Percentiles rank a stretch among this genome's conserved stretches.
These are phyloP conservation scores for Dictyostelium firmibasis DNA, from an alignment of 78 protist genomes.

Conservation along the genomic window DNA sequence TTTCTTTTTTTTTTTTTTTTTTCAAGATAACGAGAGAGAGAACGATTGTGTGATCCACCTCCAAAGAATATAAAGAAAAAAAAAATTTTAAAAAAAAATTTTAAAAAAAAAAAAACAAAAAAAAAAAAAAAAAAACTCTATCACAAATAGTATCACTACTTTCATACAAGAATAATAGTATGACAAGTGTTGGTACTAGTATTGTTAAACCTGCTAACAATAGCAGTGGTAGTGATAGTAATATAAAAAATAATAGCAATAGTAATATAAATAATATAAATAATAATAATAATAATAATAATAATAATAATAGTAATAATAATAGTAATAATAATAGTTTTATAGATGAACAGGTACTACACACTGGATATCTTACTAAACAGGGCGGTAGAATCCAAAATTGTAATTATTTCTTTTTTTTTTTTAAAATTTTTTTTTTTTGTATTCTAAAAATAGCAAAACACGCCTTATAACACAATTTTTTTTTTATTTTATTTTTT, in stretches of 20 bases:
- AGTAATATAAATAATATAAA: not conserved
- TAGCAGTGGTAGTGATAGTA: not conserved
- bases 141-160: not conserved
- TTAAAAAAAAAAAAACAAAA: not conserved
- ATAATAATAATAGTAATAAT: not conserved
- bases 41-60: no score
- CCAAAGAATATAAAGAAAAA: not conserved
- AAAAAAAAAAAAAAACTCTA: not conserved
- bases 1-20: no score
- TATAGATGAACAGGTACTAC: not conserved
- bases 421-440: no score
- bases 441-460: not conserved
- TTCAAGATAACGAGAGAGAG: no score
- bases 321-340: not conserved
- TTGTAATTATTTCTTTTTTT: not conserved
- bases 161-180: not conserved
- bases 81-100: not conserved
- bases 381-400: conserved; percentile 65
- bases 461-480: not conserved
- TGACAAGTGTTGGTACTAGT: not conserved
- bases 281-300: not conserved
- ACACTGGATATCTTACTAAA: conserved; percentile 40
- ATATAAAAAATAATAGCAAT: not conserved
- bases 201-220: not conserved
- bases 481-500: not conserved